A percentile compares a stretch with the other conserved stretches of the same genome.
phyloP scores from a whole-genome alignment of 2,329 filamentous ascomycete genomes.

The Truncatella angustata region DNA sequence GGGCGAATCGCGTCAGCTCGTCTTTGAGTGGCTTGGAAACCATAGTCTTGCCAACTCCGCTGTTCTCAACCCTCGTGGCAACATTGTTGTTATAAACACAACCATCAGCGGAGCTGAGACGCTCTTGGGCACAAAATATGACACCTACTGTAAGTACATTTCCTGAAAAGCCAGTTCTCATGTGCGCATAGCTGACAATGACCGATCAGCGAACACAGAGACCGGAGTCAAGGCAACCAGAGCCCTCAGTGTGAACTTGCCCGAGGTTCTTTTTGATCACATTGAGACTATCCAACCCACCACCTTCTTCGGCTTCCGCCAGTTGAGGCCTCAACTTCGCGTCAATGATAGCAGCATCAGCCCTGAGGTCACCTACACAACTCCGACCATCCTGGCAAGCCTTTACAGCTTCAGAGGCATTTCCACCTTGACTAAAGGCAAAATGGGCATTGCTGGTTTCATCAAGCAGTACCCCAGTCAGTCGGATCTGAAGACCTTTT shows the following conservation, averaged over 20 bases:
- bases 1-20: slow-evolving; percentile 4
- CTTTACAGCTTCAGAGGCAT: slow-evolving; percentile 6
- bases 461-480: slow-evolving; percentile 2
- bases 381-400: not conserved
- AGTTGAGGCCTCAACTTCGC: not conserved
- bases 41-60: slow-evolving; percentile 5
- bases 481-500: slow-evolving; percentile 3
- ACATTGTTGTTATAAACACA: slow-evolving; percentile 3
- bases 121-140: slow-evolving; percentile 10
- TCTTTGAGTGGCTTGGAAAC: slow-evolving; percentile 8
- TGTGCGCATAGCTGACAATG: not conserved
- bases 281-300: slow-evolving; percentile 7
- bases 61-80: not conserved
- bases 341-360: not conserved
- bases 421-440: not conserved
- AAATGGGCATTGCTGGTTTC: slow-evolving; percentile 9
- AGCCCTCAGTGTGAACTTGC: slow-evolving; percentile 3
- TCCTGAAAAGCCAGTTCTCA: not conserved
- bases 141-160: slow-evolving; percentile 7
- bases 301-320: slow-evolving; percentile 7
- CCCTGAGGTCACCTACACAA: slow-evolving; percentile 1
- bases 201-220: slow-evolving; percentile 1
- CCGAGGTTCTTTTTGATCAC: slow-evolving; percentile 1
- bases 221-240: not conserved
- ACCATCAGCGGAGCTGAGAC: slow-evolving; percentile 8